phyloP scores from a whole-genome alignment of 768 basidiomycete species.

The Collybiopsis luxurians region DNA sequence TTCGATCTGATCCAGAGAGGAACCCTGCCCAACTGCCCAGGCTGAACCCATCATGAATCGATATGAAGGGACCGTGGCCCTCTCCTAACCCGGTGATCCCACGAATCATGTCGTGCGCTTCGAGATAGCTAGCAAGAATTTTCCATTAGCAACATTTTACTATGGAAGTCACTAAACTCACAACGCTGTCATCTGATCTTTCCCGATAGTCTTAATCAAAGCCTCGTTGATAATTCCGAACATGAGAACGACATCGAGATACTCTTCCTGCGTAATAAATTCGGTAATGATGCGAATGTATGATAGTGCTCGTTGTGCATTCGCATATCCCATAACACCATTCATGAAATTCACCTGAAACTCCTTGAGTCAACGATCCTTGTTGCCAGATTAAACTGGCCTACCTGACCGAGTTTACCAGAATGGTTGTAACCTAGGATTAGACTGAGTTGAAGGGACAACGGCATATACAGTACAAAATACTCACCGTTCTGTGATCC shows the following conservation, averaged over 20 bases:
- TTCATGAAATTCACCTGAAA: slow-evolving; percentile 62
- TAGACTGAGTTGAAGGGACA: slow-evolving; percentile 5
- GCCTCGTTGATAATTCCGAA: slow-evolving; percentile 71
- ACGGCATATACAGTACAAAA: slow-evolving; percentile 41
- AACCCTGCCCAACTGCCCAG: slow-evolving; percentile 44
- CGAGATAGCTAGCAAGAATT: slow-evolving; percentile 53
- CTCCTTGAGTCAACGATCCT: no score
- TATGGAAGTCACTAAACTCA: no score
- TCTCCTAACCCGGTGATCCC: slow-evolving; percentile 72
- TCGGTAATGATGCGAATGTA: slow-evolving; percentile 78
- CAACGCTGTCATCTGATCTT: slow-evolving; percentile 55
- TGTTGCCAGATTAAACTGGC: no score
- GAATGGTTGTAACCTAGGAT: slow-evolving; percentile 56
- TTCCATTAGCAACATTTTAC: no score
- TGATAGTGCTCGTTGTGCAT: slow-evolving; percentile 76
- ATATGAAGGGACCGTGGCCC: slow-evolving; percentile 61
- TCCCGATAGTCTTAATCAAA: slow-evolving; percentile 52
- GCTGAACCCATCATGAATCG: slow-evolving; percentile 50
- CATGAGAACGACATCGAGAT: slow-evolving; percentile 60
- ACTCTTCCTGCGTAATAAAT: slow-evolving; percentile 82
- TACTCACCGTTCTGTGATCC: slow-evolving; percentile 70
- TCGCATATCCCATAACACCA: slow-evolving; percentile 83
- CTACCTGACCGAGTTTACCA: slow-evolving; percentile 53
- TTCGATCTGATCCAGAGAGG: slow-evolving; percentile 47
- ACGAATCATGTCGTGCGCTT: slow-evolving; percentile 63